Evolutionary conservation across 208 protist species (phyloP), one percentile per base, ranked within the genome.

Genomic region (Histomonas meleagridis): DNA sequence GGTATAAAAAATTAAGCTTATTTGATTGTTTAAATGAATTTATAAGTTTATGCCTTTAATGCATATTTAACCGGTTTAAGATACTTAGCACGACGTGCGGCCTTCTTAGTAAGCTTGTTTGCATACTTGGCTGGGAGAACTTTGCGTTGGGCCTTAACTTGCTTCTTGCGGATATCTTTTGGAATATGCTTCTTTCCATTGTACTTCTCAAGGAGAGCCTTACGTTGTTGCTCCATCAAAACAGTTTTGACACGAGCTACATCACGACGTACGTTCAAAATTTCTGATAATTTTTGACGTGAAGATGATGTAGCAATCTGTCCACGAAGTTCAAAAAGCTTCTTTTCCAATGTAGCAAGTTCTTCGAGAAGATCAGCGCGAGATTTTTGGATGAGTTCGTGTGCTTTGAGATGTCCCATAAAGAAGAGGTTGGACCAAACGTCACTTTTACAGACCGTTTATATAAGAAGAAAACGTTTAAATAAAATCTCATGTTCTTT

Each of bases 331-430:
- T 79, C 70, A 40, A 79, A 79, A 43, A 79, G 70, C 70, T 79
- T 79, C 70, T 79, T 79, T 35, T 79, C 70, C 26, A 79, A 40
- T 46, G n/a, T 35, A 49, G 70, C 70, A 23, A 79, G 70, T 40
- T 79, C 70, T 23, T 79, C 70, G 70, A 79, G 70, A 40, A 79
- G 70, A 46, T 79, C 70, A 23, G n/a, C n/a, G 18, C 70, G 70
- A 49, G 70, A 32, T 10, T 79, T 79, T 9, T 76, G 12, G 35
- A 46, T 46, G 32, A 76, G 65, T 76, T 76, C 65, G 21, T 76
- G 12, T 28, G 21, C 65, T 35, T 76, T 76, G 35, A 76, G 65
- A 18, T 76, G 65, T 76, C 65, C 65, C 65, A 76, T 76, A n/a
- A n/a, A n/a, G n/a, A n/a, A n/a, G n/a, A n/a, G n/a, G n/a, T n/a